phyloP scores from a whole-genome alignment of 2,329 filamentous ascomycete genomes.

The Penicillium sp. region DNA sequence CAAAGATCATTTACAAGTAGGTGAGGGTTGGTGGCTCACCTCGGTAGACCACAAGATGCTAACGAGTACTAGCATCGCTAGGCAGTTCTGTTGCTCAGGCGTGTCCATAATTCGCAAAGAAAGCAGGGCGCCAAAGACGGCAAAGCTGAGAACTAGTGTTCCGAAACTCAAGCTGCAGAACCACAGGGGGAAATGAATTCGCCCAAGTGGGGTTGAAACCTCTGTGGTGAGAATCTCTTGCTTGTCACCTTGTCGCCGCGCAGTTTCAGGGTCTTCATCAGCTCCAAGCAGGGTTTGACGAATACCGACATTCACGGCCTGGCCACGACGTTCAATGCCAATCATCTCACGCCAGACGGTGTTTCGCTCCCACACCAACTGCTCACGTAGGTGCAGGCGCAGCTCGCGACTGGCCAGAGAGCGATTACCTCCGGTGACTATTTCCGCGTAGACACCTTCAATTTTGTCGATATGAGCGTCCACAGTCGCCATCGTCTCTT shows the following conservation, averaged over 20 bases:
- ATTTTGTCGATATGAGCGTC: constrained; percentile 72
- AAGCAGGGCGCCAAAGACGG: constrained; percentile 73
- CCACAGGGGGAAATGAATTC: constrained; percentile 75
- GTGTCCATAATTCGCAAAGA: constrained; percentile 78
- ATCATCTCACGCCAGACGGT: constrained; percentile 99
- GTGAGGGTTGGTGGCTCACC: constrained; percentile 51
- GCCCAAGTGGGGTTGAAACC: constrained; percentile 77
- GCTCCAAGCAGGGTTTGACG: constrained; percentile 75
- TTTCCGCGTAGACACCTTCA: constrained; percentile 75
- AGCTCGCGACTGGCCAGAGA: constrained; percentile 79
- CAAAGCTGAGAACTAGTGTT: constrained; percentile 69
- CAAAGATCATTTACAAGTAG: background rate
- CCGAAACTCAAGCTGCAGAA: constrained; percentile 80
- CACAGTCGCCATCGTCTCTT: constrained; percentile 68
- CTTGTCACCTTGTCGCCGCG: constrained; percentile 82
- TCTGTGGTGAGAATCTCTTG: constrained; percentile 65
- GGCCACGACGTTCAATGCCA: constrained; percentile 90
- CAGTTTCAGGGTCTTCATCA: constrained; percentile 66
- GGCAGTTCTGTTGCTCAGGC: constrained; percentile 90
- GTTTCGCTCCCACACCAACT: constrained; percentile 98
- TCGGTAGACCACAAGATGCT: constrained; percentile 96
- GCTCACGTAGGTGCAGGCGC: constrained; percentile 86
- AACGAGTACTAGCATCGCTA: constrained; percentile 91
- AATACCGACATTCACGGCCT: constrained; percentile 86
- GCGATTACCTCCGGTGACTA: constrained; percentile 80